Conservation (phyloP, 805 yeast genomes). For the Yamadazyma scolyti region DNA sequence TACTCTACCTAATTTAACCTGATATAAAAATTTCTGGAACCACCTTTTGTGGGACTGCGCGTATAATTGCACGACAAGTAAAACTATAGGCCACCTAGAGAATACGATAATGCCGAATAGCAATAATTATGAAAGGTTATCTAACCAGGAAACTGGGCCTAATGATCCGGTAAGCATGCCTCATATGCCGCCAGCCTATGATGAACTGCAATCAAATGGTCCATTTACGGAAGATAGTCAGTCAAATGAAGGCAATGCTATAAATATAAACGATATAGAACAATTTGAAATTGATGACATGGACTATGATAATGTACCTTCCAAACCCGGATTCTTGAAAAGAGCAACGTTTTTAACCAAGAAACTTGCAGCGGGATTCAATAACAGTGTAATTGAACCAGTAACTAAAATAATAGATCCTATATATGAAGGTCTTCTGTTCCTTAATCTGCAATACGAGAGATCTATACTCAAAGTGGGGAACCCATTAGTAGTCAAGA, state of each 20-base stretch:
- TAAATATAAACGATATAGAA: conserved; percentile 7
- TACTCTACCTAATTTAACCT: too few relatives aligned
- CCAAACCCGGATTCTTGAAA: conserved; percentile 20
- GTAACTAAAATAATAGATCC: conserved; percentile 48
- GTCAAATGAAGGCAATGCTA: conserved; percentile 1
- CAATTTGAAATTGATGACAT: conserved; percentile 16
- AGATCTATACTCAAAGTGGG: conserved; percentile 62
- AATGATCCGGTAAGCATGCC: conserved; percentile 10
- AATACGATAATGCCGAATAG: too few relatives aligned
- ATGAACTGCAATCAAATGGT: conserved; percentile 5
- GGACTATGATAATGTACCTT: conserved; percentile 11
- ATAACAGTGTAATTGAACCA: conserved; percentile 29
- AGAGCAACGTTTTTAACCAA: conserved; percentile 29
- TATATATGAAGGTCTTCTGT: conserved; percentile 44
- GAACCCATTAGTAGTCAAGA: conserved; percentile 77
- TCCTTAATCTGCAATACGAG: conserved; percentile 48
- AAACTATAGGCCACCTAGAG: too few relatives aligned
- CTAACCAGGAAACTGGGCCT: too few relatives aligned
- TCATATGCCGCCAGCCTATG: conserved; percentile 12
- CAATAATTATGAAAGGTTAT: too few relatives aligned
- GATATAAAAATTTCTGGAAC: too few relatives aligned
- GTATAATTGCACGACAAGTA: too few relatives aligned
- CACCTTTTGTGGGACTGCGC: too few relatives aligned
- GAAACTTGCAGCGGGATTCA: conserved; percentile 9
- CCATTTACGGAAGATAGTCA: too few relatives aligned